These are phyloP conservation scores for Lentinula raphanica DNA, from an alignment of 768 basidiomycete genomes.

Conservation along the genomic window DNA sequence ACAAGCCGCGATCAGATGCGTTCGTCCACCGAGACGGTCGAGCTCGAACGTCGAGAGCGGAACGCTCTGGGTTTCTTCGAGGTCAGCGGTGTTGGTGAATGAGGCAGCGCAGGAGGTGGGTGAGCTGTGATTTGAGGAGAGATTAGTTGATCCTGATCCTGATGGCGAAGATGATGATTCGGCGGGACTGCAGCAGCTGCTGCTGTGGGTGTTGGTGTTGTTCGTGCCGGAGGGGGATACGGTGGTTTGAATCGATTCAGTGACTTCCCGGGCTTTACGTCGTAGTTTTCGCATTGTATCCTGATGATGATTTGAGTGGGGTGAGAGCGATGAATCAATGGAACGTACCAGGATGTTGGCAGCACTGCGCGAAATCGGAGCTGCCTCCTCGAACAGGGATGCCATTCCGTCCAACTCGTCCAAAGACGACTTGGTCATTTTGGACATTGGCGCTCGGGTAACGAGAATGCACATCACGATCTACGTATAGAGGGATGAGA, in stretches of 20 bases:
- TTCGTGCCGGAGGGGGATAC: constrained; percentile 9
- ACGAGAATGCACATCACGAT: constrained; percentile 55
- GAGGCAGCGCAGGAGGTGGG: constrained; percentile 4
- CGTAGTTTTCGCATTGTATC: constrained; percentile 35
- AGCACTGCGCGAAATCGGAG: constrained; percentile 39
- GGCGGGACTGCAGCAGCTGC: not conserved
- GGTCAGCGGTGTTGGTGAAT: constrained; percentile 11
- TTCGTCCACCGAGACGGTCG: constrained; percentile 52
- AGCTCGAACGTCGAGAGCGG: constrained; percentile 40
- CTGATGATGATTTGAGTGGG: constrained; percentile 20
- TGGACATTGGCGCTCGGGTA: constrained; percentile 43
- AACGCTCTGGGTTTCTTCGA: constrained; percentile 14
- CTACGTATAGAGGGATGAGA: constrained; percentile 26
- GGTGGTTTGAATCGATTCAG: no score
- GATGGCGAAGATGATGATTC: constrained; percentile 3
- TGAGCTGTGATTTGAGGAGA: not conserved
- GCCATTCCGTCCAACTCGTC: constrained; percentile 42
- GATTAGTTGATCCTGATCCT: not conserved
- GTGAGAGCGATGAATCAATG: no score
- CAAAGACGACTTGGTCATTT: constrained; percentile 40
- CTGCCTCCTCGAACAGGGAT: constrained; percentile 42
- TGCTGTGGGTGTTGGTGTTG: not conserved
- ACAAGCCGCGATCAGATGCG: constrained; percentile 31
- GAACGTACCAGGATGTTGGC: constrained; percentile 22
- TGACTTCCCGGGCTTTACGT: constrained; percentile 38